Conservation (phyloP, 148 eudicot species). For the Heliosperma pusillum region DNA sequence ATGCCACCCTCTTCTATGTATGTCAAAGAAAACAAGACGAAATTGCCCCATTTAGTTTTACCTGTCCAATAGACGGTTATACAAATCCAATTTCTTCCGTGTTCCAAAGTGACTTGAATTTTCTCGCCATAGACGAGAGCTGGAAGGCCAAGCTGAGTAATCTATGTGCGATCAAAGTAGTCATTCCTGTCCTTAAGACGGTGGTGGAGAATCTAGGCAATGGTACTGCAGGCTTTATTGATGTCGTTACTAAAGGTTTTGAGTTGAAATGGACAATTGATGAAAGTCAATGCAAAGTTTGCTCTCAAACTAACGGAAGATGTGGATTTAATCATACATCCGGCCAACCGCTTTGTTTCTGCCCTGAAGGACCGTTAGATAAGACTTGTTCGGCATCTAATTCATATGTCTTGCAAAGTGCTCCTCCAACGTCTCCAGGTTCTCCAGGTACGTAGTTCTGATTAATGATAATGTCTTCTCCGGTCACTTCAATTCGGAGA, state of each 20-base stretch:
- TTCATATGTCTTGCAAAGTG: background rate
- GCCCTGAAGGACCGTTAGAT: background rate
- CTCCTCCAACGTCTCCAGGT: background rate
- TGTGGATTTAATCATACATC: constrained; percentile 25
- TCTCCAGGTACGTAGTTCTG: background rate
- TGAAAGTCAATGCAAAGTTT: constrained; percentile 10
- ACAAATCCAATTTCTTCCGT: background rate
- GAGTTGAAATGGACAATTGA: constrained; percentile 22
- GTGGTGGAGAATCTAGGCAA: background rate
- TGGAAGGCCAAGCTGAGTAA: background rate
- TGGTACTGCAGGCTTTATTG: background rate
- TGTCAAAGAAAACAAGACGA: background rate
- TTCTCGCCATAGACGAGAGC: background rate
- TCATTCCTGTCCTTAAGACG: constrained; percentile 6
- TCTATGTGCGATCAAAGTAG: background rate
- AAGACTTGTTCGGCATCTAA: background rate
- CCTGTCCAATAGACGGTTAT: background rate
- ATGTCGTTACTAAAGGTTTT: constrained; percentile 17
- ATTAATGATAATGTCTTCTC: background rate
- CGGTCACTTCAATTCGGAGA: background rate
- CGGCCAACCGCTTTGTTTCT: constrained; percentile 12
- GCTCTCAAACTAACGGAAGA: constrained; percentile 10
- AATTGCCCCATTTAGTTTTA: background rate
- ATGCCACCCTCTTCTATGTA: constrained; percentile 19
- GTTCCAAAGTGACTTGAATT: background rate